These are phyloP conservation scores for Paecilomyces sp. DNA, from an alignment of 2,329 filamentous ascomycete species.

Conservation along the genomic window DNA sequence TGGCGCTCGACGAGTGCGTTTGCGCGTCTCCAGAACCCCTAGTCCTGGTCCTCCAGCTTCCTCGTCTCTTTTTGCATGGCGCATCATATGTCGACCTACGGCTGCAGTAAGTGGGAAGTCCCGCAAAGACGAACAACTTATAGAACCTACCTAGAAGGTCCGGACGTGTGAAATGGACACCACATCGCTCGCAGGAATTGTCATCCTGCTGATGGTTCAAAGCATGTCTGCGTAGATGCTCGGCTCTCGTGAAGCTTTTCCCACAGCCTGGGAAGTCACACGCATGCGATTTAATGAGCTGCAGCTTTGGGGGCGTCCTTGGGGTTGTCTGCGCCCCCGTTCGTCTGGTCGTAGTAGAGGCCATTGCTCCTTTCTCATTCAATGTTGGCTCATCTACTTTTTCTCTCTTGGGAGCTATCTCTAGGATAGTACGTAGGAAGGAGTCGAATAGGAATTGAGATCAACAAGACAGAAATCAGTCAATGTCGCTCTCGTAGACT, in stretches of 20 bases:
- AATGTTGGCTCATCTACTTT: neutral
- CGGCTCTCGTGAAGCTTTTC: conserved; percentile 50
- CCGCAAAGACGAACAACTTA: conserved; percentile 8
- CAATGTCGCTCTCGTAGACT: neutral
- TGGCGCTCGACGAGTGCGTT: conserved; percentile 41
- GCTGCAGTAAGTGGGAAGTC: conserved; percentile 5
- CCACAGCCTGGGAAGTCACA: conserved; percentile 43
- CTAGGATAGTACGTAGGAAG: neutral
- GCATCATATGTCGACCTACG: conserved; percentile 51
- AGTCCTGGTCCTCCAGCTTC: conserved; percentile 43
- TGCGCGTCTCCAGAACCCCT: conserved; percentile 44
- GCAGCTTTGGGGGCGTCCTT: neutral
- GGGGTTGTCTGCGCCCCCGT: neutral
- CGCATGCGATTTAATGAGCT: conserved; percentile 8
- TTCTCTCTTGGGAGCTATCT: too few relatives aligned
- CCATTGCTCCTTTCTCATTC: neutral
- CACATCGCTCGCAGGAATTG: conserved; percentile 52
- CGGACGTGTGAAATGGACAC: conserved; percentile 54
- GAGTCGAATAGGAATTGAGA: neutral
- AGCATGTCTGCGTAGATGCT: conserved; percentile 52
- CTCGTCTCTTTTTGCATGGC: conserved; percentile 45
- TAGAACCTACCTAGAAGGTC: conserved; percentile 48
- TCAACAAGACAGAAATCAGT: neutral
- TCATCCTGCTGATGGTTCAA: conserved; percentile 50
- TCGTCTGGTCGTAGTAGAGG: neutral